Evolutionary conservation across 2,329 filamentous ascomycete species (phyloP).

Genomic region (Exophiala dermatitidis): DNA sequence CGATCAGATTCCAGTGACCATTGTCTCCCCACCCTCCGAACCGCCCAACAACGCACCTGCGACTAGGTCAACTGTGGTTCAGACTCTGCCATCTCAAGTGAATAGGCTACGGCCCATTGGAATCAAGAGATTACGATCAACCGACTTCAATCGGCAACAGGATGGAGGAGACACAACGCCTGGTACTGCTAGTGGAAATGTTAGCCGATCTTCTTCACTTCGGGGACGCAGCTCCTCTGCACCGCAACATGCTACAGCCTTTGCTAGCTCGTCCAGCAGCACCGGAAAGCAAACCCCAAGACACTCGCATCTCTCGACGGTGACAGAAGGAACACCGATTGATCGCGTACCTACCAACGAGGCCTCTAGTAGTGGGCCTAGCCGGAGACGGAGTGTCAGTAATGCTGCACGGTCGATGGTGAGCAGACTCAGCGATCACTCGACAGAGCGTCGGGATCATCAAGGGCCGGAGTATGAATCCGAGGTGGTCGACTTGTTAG

Average conservation of each 20-base stretch:
- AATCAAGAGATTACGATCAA: slow-evolving; percentile 22
- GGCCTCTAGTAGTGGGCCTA: slow-evolving; percentile 9
- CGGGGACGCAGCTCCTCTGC: slow-evolving; percentile 22
- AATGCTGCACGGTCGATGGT: slow-evolving; percentile 24
- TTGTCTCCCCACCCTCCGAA: slow-evolving; percentile 3
- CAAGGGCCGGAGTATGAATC: slow-evolving; percentile 48
- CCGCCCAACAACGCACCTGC: slow-evolving; percentile 5
- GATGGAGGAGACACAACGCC: background rate
- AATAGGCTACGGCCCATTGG: slow-evolving; percentile 20
- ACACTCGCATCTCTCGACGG: slow-evolving; percentile 19
- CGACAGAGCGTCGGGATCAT: slow-evolving; percentile 12
- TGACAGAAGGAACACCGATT: slow-evolving; percentile 16
- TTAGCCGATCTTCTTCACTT: slow-evolving; percentile 8
- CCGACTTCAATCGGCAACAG: slow-evolving; percentile 3
- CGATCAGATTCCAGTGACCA: slow-evolving; percentile 6
- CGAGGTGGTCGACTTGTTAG: slow-evolving; percentile 59
- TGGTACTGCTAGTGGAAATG: slow-evolving; percentile 6
- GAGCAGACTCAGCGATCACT: slow-evolving; percentile 21
- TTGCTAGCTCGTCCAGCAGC: slow-evolving; percentile 2
- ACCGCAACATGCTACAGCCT: slow-evolving; percentile 14
- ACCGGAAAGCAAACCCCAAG: slow-evolving; percentile 20
- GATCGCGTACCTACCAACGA: slow-evolving; percentile 18
- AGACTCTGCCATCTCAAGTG: slow-evolving; percentile 3
- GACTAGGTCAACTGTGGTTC: slow-evolving; percentile 10
- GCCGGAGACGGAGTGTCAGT: slow-evolving; percentile 19